Conservation (phyloP, 2,329 filamentous ascomycete genomes). For the Fusarium tricinctum region DNA sequence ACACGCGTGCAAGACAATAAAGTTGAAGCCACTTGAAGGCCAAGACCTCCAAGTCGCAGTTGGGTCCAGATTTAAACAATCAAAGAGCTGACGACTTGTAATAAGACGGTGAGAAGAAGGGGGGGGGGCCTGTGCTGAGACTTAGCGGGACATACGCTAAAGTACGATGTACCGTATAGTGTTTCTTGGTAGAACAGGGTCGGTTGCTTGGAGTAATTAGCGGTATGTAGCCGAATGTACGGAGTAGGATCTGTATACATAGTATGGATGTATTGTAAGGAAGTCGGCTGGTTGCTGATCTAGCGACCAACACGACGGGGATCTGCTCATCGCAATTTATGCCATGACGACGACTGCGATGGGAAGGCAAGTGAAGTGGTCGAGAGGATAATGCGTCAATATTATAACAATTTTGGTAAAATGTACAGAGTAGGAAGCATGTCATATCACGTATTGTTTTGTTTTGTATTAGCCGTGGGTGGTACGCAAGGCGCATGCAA, state of each 20-base stretch:
- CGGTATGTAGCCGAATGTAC: conserved; percentile 12
- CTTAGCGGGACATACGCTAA: conserved; percentile 10
- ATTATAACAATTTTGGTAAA: background rate
- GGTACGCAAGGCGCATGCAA: conserved; percentile 31
- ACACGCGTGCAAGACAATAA: background rate
- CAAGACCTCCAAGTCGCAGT: conserved; percentile 13
- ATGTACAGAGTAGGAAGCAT: background rate
- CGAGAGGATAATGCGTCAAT: conserved; percentile 22
- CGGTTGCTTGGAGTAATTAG: conserved; percentile 26
- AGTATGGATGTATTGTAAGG: background rate
- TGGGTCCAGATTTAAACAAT: conserved; percentile 11
- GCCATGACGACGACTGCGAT: conserved; percentile 35
- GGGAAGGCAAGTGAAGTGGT: conserved; percentile 22
- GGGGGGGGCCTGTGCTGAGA: conserved; percentile 15
- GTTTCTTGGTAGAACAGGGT: conserved; percentile 3
- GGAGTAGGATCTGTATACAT: background rate
- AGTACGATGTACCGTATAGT: conserved; percentile 15
- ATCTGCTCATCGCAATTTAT: conserved; percentile 43
- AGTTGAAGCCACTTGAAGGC: conserved; percentile 10
- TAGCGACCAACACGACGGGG: conserved; percentile 27
- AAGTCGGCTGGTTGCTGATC: conserved; percentile 17
- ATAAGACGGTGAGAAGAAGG: conserved; percentile 26
- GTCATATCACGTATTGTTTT: background rate
- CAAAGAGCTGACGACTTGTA: conserved; percentile 1
- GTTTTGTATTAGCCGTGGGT: conserved; percentile 8